Evolutionary conservation across 2,329 filamentous ascomycete species (phyloP).

Genomic region (Phaeoacremonium minimum): DNA sequence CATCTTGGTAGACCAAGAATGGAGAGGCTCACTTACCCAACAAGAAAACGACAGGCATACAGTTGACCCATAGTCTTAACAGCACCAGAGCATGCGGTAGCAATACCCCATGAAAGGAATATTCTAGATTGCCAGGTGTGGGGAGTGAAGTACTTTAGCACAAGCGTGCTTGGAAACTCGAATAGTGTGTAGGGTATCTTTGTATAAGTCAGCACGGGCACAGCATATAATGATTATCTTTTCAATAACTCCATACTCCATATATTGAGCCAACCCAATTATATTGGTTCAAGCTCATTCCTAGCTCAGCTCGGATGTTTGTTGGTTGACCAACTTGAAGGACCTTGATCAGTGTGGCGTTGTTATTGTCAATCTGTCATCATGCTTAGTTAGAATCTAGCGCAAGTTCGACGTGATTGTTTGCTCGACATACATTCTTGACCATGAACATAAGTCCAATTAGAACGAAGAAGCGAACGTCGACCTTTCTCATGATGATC

Average conservation of each 20-base stretch:
- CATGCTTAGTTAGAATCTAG: neutral
- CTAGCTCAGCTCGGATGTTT: slow-evolving; percentile 30
- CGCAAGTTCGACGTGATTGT: neutral
- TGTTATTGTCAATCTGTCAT: slow-evolving; percentile 28
- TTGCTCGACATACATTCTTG: slow-evolving; percentile 21
- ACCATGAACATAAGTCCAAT: slow-evolving; percentile 36
- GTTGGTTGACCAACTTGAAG: slow-evolving; percentile 30
- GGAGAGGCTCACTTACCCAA: slow-evolving; percentile 20
- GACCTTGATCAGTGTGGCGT: slow-evolving; percentile 34
- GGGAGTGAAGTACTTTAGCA: slow-evolving; percentile 28
- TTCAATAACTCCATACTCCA: too few relatives aligned
- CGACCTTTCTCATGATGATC: slow-evolving; percentile 32
- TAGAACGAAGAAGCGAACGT: slow-evolving; percentile 27
- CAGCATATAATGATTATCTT: too few relatives aligned
- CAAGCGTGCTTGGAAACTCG: slow-evolving; percentile 31
- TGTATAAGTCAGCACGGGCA: neutral
- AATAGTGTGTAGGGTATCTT: slow-evolving; percentile 34
- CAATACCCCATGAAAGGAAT: slow-evolving; percentile 30
- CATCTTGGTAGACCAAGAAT: neutral
- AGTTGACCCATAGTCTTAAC: slow-evolving; percentile 30
- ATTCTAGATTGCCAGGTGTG: slow-evolving; percentile 29
- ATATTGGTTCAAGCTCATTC: slow-evolving; percentile 33
- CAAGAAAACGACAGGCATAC: slow-evolving; percentile 31
- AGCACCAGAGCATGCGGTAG: slow-evolving; percentile 30
- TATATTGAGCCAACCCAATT: slow-evolving; percentile 34